Percentiles rank a stretch among this genome's conserved stretches.
These are phyloP conservation scores for Boletus huronensis DNA, from an alignment of 768 basidiomycete species.

Conservation along the genomic window DNA sequence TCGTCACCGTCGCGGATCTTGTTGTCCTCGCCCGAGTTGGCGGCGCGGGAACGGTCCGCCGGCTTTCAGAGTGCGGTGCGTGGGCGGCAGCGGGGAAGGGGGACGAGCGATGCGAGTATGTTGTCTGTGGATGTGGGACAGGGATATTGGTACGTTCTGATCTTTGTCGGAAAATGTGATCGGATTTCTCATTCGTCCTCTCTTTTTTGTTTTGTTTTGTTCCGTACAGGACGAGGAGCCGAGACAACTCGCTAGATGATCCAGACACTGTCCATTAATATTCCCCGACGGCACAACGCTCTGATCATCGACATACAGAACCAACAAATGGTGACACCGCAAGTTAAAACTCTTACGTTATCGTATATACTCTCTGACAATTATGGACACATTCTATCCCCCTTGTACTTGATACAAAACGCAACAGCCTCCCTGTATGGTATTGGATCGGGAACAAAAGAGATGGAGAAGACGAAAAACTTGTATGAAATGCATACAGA, in stretches of 20 bases:
- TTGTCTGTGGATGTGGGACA: neutral
- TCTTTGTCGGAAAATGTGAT: neutral
- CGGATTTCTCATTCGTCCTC: neutral
- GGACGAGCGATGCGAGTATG: neutral
- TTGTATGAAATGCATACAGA: neutral
- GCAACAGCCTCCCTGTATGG: neutral
- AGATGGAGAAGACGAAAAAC: neutral
- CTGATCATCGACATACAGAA: neutral
- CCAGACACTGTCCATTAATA: neutral
- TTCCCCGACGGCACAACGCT: neutral
- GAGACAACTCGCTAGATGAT: neutral
- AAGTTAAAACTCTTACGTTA: neutral
- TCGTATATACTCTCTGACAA: neutral
- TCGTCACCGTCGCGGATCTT: conserved; percentile 3
- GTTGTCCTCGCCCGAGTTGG: conserved; percentile 15
- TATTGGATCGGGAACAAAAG: conserved; percentile 4
- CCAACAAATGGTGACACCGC: too few relatives aligned
- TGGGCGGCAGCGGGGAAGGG: neutral
- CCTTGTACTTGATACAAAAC: conserved; percentile 14
- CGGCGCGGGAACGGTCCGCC: conserved; percentile 38
- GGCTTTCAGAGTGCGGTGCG: neutral
- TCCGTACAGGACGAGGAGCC: neutral
- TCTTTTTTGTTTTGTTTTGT: too few relatives aligned
- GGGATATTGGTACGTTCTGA: neutral
- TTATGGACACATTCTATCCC: neutral